Evolutionary conservation across 2,329 filamentous ascomycete species (phyloP).

Genomic region (Pyrenochaeta sp.): DNA sequence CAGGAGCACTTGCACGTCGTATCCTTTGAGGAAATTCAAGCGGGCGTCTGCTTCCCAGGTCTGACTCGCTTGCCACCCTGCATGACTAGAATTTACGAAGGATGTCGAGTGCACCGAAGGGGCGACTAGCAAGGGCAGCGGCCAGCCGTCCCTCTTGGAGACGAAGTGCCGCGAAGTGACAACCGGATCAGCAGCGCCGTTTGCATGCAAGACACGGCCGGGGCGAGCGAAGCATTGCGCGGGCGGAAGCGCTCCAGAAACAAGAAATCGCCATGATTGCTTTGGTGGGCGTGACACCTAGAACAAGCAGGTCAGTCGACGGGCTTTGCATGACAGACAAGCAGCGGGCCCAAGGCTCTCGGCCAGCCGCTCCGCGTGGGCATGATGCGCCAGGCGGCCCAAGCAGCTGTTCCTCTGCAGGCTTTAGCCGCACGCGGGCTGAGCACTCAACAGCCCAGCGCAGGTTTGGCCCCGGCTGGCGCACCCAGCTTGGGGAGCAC

Average conservation of each 20-base stretch:
- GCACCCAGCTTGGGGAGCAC: slow-evolving; percentile 13
- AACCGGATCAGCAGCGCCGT: too few relatives aligned
- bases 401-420: slow-evolving; percentile 16
- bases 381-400: slow-evolving; percentile 8
- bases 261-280: background rate
- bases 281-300: slow-evolving; percentile 10
- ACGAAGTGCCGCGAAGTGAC: too few relatives aligned
- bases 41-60: too few relatives aligned
- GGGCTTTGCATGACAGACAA: slow-evolving; percentile 24
- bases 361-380: slow-evolving; percentile 28
- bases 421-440: slow-evolving; percentile 16
- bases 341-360: slow-evolving; percentile 21
- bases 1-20: background rate
- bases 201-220: background rate
- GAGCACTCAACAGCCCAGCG: slow-evolving; percentile 25
- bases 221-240: too few relatives aligned
- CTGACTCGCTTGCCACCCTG: too few relatives aligned
- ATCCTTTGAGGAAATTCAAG: background rate
- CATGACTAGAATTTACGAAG: too few relatives aligned
- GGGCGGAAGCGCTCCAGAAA: background rate
- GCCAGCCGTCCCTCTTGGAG: too few relatives aligned
- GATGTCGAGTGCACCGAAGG: too few relatives aligned
- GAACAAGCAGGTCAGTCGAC: slow-evolving; percentile 23
- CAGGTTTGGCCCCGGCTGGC: slow-evolving; percentile 11
- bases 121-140: too few relatives aligned